Conservation (phyloP, 345 rosid species). For the Turritis glabra region DNA sequence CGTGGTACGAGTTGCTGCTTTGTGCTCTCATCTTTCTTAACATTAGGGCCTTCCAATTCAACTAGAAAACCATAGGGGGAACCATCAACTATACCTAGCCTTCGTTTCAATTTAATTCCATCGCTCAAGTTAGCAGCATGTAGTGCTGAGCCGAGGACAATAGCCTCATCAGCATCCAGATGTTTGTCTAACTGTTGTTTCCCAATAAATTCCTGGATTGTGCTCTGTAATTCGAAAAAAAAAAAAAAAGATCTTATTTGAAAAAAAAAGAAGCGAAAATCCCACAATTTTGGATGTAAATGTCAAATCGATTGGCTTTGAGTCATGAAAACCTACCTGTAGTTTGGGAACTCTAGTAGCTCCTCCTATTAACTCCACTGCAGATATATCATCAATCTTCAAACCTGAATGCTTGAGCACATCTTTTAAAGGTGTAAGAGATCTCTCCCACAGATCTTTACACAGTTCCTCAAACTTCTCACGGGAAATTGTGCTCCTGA, state of each 20-base stretch:
- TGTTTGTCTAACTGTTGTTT: conserved; percentile 91
- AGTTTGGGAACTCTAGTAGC: conserved; percentile 98
- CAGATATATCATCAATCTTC: conserved; percentile 74
- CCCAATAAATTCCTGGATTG: conserved; percentile 89
- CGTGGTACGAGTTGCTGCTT: conserved; percentile 80
- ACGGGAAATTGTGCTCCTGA: conserved; percentile 93
- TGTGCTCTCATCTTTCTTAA: conserved; percentile 64
- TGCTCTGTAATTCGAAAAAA: conserved; percentile 57
- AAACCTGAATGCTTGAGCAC: conserved; percentile 76
- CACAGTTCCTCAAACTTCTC: conserved; percentile 98
- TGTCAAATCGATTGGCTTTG: background rate
- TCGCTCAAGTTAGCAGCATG: conserved; percentile 98
- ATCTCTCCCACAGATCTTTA: conserved; percentile 88
- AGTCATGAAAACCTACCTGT: conserved; percentile 61
- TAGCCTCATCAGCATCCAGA: conserved; percentile 99
- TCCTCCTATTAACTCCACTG: conserved; percentile 95
- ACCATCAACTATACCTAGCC: conserved; percentile 95
- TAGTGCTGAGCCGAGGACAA: conserved; percentile 90
- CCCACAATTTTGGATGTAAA: conserved; percentile 1
- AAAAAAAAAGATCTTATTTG: background rate
- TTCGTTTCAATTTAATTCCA: conserved; percentile 94
- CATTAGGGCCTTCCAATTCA: conserved; percentile 79
- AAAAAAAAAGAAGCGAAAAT: background rate
- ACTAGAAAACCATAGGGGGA: conserved; percentile 75
- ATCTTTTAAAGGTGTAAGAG: conserved; percentile 78